Conservation (phyloP, 2,329 filamentous ascomycete genomes). For the Aspergillus ustus region DNA sequence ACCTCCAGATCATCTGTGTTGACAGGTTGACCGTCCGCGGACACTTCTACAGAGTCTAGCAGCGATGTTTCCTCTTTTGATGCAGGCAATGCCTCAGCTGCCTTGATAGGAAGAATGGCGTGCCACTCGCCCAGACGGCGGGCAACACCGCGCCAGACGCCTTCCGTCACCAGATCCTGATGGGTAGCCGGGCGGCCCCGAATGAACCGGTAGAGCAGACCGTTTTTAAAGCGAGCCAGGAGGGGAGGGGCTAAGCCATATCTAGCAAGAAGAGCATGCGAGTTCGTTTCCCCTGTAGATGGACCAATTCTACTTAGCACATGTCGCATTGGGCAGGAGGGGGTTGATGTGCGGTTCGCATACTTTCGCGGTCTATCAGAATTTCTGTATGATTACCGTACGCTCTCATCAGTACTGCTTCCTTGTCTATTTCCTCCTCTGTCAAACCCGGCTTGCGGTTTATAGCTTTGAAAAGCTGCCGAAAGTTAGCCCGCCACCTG, state of each 20-base stretch:
- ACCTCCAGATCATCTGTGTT: slow-evolving; percentile 24
- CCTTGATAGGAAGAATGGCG: slow-evolving; percentile 65
- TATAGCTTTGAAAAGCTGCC: slow-evolving; percentile 56
- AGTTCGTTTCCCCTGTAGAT: slow-evolving; percentile 61
- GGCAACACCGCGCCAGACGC: slow-evolving; percentile 82
- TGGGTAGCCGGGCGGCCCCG: slow-evolving; percentile 79
- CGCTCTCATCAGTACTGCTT: slow-evolving; percentile 86
- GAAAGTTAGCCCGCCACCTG: slow-evolving; percentile 27
- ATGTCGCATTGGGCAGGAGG: slow-evolving; percentile 38
- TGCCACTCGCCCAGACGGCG: slow-evolving; percentile 91
- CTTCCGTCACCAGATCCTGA: slow-evolving; percentile 74
- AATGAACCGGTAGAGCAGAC: slow-evolving; percentile 92
- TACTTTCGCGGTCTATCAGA: slow-evolving; percentile 92
- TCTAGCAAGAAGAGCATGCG: slow-evolving; percentile 84
- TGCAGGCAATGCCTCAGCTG: slow-evolving; percentile 40
- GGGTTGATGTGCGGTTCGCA: slow-evolving; percentile 43
- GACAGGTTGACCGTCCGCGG: slow-evolving; percentile 18
- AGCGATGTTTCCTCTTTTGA: slow-evolving; percentile 25
- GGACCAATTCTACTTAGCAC: slow-evolving; percentile 37
- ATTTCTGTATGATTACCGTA: slow-evolving; percentile 95
- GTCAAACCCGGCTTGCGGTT: slow-evolving; percentile 66
- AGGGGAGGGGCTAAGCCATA: slow-evolving; percentile 83
- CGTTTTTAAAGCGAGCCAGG: slow-evolving; percentile 91
- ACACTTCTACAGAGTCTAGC: slow-evolving; percentile 28
- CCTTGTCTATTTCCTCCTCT: slow-evolving; percentile 76